These are phyloP conservation scores for Hordeum pubiflorum DNA, from an alignment of 202 grass and related monocot genomes.

Conservation along the genomic window DNA sequence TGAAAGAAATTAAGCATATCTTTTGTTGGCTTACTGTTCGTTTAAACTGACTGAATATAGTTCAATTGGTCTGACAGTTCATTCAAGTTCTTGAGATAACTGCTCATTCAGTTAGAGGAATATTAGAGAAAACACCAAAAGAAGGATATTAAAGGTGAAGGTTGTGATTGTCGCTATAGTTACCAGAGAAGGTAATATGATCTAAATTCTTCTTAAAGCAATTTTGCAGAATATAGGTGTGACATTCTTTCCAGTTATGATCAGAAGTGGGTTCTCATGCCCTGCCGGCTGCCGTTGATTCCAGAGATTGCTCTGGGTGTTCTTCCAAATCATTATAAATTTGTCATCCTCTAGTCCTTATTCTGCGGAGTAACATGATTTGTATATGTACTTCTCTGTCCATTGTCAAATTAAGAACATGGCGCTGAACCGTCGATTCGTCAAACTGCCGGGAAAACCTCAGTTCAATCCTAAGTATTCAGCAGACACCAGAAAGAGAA, in stretches of 20 bases:
- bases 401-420: neutral
- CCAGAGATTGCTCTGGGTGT: neutral
- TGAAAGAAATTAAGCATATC: neutral
- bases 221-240: neutral
- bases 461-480: neutral
- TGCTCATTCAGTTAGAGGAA: neutral
- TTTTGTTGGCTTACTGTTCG: neutral
- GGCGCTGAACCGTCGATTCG: neutral
- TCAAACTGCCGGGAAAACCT: neutral
- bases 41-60: neutral
- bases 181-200: neutral
- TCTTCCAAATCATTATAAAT: neutral
- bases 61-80: neutral
- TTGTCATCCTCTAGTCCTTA: neutral
- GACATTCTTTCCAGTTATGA: neutral
- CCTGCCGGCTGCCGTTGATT: neutral
- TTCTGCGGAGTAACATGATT: neutral
- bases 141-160: neutral
- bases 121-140: neutral
- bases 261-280: neutral
- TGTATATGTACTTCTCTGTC: neutral
- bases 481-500: neutral
- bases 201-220: neutral
- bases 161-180: neutral
- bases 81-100: neutral